Base-by-base conservation (phyloP, 352 stramenopile species). In the Globisporangium acanthophoron region DNA sequence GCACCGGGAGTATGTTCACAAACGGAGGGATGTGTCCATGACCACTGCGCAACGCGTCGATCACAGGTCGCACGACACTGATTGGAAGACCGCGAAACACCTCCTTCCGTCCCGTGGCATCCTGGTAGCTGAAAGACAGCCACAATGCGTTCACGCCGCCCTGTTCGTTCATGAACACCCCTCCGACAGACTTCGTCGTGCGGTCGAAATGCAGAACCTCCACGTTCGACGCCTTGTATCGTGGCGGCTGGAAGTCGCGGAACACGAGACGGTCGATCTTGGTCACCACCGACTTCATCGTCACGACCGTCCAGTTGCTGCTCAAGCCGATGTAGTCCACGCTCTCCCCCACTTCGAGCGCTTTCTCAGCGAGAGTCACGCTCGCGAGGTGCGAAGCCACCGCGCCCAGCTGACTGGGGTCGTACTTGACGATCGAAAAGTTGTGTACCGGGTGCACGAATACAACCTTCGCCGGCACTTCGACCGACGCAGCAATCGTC, bases 371-470 rank as follows among this genome's bases (percentile, higher is more conserved):
- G 41, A 94, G 67, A 50, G 73, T 59, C 8, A 77, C 76, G 41
- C 72, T 87, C 37, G 83, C 66, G 3, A 94, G 64, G 52, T 85
- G 76, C n/a, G 62, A 67, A 3, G 78, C 81, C n/a, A 78, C 79
- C 37, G 71, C 68, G 4, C 85, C 82, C 5, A 94, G 66, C 15
- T 80, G 58, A 41, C 71, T 83, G 3, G 88, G 80, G 55, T 97
- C 83, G 59, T 96, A 97, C 66, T 96, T 76, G 5, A 97, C 74
- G 46, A 97, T 84, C 15, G 84, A 80, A 46, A 94, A 96, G 63
- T 97, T 97, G 72, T 97, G 87, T 13, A 96, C 73, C n/a, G 92
- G 92, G 59, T 98, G 92, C 20, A 96, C 85, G 57, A 97, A 97
- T 15, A 96, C 75, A 1, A 96, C 80, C 58, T 87, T 90, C 5